These are phyloP conservation scores for Pilaira anomala DNA, from an alignment of 192 early-diverging fungal genomes.

Conservation along the genomic window DNA sequence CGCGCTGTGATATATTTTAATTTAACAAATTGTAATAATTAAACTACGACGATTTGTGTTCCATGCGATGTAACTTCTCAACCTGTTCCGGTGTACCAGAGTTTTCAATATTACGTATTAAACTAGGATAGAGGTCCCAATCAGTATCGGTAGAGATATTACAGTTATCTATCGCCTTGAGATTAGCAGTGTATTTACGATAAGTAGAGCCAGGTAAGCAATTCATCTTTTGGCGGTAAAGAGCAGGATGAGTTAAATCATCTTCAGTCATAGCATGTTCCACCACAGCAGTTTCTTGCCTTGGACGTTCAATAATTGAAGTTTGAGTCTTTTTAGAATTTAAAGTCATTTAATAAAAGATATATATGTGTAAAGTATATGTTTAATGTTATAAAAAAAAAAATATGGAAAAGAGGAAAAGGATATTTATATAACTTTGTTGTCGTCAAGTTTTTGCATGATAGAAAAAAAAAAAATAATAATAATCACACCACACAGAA, in stretches of 20 bases:
- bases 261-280: conserved; percentile 9
- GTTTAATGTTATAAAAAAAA: no score
- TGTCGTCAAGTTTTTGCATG: no score
- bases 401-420: no score
- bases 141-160: neutral
- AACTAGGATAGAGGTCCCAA: conserved; percentile 19
- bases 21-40: neutral
- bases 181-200: neutral
- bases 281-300: conserved; percentile 3
- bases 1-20: no score
- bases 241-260: conserved; percentile 9
- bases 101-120: conserved; percentile 12
- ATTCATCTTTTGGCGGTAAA: conserved; percentile 6
- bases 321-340: neutral
- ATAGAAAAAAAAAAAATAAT: no score
- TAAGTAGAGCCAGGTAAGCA: neutral
- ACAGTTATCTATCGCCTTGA: no score
- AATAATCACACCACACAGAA: neutral
- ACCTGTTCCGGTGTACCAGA: conserved; percentile 16
- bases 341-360: neutral
- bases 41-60: neutral
- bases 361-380: no score
- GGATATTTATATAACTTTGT: no score
- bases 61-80: conserved; percentile 15
- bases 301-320: neutral